These are phyloP conservation scores for Penicillium coffeae DNA, from an alignment of 495 filamentous ascomycete genomes.

Conservation along the genomic window DNA sequence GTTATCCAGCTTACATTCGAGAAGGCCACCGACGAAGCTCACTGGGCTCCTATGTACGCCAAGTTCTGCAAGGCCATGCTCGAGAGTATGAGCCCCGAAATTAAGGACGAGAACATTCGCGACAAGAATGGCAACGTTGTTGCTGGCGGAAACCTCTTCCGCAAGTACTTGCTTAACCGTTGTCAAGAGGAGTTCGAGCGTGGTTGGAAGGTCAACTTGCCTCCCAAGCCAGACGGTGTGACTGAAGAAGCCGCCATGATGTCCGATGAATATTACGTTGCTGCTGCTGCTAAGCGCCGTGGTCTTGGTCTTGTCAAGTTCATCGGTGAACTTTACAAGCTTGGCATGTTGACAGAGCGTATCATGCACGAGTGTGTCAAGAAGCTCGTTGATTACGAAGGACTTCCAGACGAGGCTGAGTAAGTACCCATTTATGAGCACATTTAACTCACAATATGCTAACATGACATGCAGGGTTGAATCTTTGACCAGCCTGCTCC, in stretches of 20 bases:
- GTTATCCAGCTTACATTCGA: constrained; percentile 99
- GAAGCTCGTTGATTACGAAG: constrained; percentile 93
- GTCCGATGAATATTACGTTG: constrained; percentile 94
- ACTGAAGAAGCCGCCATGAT: constrained; percentile 73
- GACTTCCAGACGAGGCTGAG: constrained; percentile 91
- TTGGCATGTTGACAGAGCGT: constrained; percentile 95
- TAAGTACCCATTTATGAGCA: too few species aligned
- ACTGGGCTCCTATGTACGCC: constrained; percentile 99
- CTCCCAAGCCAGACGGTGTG: constrained; percentile 73
- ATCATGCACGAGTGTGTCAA: constrained; percentile 99
- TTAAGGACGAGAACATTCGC: constrained; percentile 87
- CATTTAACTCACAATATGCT: too few species aligned
- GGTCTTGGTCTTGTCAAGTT: constrained; percentile 98
- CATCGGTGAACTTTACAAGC: constrained; percentile 98
- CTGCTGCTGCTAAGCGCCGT: constrained; percentile 92
- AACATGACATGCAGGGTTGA: too few species aligned
- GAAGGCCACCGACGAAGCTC: constrained; percentile 97
- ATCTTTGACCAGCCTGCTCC: constrained; percentile 85
- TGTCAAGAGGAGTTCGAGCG: constrained; percentile 99
- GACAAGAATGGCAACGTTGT: constrained; percentile 86
- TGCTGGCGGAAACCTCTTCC: constrained; percentile 88
- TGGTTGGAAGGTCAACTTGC: constrained; percentile 91
- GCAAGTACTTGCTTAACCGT: constrained; percentile 96
- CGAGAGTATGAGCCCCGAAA: constrained; percentile 89
- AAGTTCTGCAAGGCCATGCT: constrained; percentile 98